Percentiles rank a stretch among this genome's conserved stretches.
phyloP scores from a whole-genome alignment of 768 basidiomycete genomes.

The Cubamyces sp. region DNA sequence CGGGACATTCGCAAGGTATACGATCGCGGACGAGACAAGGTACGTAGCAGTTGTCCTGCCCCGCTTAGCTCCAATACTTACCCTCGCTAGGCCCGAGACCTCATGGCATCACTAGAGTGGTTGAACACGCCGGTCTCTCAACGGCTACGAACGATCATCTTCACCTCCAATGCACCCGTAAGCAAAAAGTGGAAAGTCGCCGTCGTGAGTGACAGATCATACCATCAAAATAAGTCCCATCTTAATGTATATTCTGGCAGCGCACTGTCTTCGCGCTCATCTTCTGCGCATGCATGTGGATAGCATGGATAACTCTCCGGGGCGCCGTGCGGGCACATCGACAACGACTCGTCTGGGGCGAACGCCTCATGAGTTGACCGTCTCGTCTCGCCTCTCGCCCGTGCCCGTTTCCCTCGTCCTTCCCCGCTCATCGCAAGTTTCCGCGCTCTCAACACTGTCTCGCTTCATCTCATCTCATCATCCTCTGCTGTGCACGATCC shows the following conservation, averaged over 20 bases:
- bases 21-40: constrained; percentile 73
- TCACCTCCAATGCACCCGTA: constrained; percentile 72
- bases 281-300: constrained; percentile 60
- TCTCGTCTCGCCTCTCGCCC: background rate
- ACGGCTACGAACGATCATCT: constrained; percentile 75
- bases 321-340: constrained; percentile 77
- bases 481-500: background rate
- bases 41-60: constrained; percentile 32
- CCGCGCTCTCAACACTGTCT: background rate
- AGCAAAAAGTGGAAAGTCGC: constrained; percentile 70
- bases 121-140: constrained; percentile 79
- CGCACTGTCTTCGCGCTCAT: constrained; percentile 55
- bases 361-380: constrained; percentile 69
- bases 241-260: constrained; percentile 6
- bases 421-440: background rate
- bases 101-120: constrained; percentile 72
- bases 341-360: constrained; percentile 79
- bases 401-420: no score
- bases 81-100: constrained; percentile 56
- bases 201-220: constrained; percentile 46
- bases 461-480: background rate
- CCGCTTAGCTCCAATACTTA: background rate
- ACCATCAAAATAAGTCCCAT: no score
- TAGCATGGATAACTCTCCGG: constrained; percentile 60
- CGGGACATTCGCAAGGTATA: constrained; percentile 66